Conservation (phyloP, 2,329 filamentous ascomycete species). For the Trichoderma sp. region DNA sequence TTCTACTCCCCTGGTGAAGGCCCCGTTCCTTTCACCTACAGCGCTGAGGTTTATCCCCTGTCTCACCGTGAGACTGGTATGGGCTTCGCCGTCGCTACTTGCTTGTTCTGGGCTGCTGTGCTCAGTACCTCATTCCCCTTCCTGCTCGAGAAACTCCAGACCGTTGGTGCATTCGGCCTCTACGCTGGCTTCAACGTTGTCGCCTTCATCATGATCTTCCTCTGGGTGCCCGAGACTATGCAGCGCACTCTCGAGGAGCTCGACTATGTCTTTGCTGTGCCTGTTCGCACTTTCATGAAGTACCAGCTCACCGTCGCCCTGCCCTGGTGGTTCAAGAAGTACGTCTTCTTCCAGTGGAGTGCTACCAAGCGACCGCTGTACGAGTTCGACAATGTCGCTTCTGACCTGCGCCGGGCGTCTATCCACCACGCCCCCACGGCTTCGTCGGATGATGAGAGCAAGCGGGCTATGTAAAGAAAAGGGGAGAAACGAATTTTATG, state of each 20-base stretch:
- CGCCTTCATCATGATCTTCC: slow-evolving; percentile 57
- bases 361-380: slow-evolving; percentile 41
- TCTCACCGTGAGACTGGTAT: slow-evolving; percentile 66
- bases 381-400: slow-evolving; percentile 36
- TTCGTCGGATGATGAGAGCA: slow-evolving; percentile 15
- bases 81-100: slow-evolving; percentile 63
- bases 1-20: slow-evolving; percentile 68
- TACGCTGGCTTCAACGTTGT: slow-evolving; percentile 59
- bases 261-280: slow-evolving; percentile 52
- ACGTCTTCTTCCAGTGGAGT: slow-evolving; percentile 35
- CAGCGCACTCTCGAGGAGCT: slow-evolving; percentile 53
- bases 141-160: slow-evolving; percentile 41
- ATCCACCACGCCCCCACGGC: slow-evolving; percentile 6
- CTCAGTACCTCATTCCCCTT: slow-evolving; percentile 55
- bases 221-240: slow-evolving; percentile 54
- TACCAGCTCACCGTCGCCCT: slow-evolving; percentile 40
- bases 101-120: slow-evolving; percentile 55
- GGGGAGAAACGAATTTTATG: not conserved
- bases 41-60: slow-evolving; percentile 64
- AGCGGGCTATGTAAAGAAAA: not conserved
- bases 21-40: slow-evolving; percentile 63
- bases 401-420: slow-evolving; percentile 15
- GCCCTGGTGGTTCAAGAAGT: slow-evolving; percentile 38
- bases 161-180: slow-evolving; percentile 46
- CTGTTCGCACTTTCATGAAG: slow-evolving; percentile 43